Evolutionary conservation across 805 yeast genomes (phyloP).

Genomic region (Candida insectalens): DNA sequence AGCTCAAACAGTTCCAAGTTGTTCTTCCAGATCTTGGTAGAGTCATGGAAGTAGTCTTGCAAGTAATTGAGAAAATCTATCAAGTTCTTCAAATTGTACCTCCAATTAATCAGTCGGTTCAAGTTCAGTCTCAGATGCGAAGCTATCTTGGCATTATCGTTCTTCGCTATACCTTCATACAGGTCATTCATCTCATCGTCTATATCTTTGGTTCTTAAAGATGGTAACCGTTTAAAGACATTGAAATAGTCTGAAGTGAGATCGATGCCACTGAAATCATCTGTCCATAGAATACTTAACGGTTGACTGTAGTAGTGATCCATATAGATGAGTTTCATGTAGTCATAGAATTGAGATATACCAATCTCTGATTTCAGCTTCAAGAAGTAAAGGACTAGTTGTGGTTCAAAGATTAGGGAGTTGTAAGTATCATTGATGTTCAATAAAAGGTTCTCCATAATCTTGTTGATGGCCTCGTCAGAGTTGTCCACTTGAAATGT

Average conservation of each 20-base stretch:
- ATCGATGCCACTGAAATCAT: constrained; percentile 16
- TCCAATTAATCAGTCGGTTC: constrained; percentile 21
- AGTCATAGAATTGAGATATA: constrained; percentile 19
- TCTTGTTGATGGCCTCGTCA: constrained; percentile 19
- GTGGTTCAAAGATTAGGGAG: constrained; percentile 24
- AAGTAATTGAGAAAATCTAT: constrained; percentile 20
- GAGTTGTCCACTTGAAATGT: constrained; percentile 24
- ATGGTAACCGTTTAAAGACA: constrained; percentile 20
- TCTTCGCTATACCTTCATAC: constrained; percentile 12
- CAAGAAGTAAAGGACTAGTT: constrained; percentile 18
- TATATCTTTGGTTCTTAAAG: constrained; percentile 13
- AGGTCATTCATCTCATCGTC: constrained; percentile 5
- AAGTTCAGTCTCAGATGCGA: constrained; percentile 15
- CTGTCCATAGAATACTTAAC: constrained; percentile 23
- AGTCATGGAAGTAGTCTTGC: constrained; percentile 15
- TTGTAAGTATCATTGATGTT: constrained; percentile 22
- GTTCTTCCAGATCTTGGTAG: constrained; percentile 18
- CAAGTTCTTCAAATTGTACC: constrained; percentile 17
- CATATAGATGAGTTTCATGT: constrained; percentile 25
- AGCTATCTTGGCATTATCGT: constrained; percentile 14
- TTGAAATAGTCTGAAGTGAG: constrained; percentile 16
- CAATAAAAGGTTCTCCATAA: constrained; percentile 23
- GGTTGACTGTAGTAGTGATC: constrained; percentile 26
- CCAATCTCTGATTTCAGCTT: constrained; percentile 17
- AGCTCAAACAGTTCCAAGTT: constrained; percentile 20